Evolutionary conservation across 257 asterid genomes (phyloP).

Genomic region (Solanum peruvianum): DNA sequence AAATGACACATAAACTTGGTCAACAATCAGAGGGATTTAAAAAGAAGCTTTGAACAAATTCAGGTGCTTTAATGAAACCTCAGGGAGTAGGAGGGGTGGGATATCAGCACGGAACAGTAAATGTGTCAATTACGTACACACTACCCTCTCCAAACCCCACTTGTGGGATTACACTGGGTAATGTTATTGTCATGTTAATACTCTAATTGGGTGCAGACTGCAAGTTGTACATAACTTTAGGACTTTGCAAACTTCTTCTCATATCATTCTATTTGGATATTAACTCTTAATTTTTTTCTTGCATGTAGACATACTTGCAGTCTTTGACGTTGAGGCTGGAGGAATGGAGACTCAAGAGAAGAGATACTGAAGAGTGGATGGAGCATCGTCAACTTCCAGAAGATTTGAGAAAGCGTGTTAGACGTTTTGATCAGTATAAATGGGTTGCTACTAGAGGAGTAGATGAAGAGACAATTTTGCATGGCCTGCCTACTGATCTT

Average conservation of each 20-base stretch:
- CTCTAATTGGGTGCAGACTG: not conserved
- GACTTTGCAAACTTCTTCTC: not conserved
- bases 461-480: conserved; percentile 74
- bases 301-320: conserved; percentile 73
- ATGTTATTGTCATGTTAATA: not conserved
- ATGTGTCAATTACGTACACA: not conserved
- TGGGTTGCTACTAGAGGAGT: conserved; percentile 99
- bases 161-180: not conserved
- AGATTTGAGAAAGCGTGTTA: conserved; percentile 63
- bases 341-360: conserved; percentile 86
- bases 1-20: not conserved
- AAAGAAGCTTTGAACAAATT: not conserved
- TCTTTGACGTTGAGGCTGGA: conserved; percentile 75
- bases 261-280: not conserved
- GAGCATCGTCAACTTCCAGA: conserved; percentile 94
- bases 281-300: not conserved
- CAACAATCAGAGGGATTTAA: not conserved
- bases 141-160: not conserved
- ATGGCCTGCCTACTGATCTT: conserved; percentile 70
- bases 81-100: not conserved
- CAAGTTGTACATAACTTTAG: not conserved
- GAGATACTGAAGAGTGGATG: conserved; percentile 99
- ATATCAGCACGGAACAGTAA: not conserved
- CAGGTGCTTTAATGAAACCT: not conserved
- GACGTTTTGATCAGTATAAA: conserved; percentile 84